Evolutionary conservation across 2,329 filamentous ascomycete genomes (phyloP).

Genomic region (Apiospora hydei): DNA sequence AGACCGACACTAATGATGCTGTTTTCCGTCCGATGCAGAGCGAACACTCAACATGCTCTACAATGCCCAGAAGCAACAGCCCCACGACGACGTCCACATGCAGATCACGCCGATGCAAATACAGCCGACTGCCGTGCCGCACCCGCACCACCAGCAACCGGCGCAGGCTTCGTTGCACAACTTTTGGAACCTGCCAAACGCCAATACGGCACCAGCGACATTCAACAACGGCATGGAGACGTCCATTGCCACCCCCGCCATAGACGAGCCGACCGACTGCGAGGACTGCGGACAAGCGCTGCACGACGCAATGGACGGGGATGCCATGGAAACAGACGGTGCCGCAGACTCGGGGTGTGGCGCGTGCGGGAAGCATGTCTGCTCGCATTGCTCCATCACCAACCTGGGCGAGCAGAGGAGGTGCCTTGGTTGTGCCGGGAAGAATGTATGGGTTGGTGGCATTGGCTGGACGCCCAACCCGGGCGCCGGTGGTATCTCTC

Average conservation of each 20-base stretch:
- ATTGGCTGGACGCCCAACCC: not conserved
- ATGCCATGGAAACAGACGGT: slow-evolving; percentile 46
- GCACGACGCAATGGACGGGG: slow-evolving; percentile 43
- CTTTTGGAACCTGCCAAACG: slow-evolving; percentile 64
- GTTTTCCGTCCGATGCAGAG: slow-evolving; percentile 45
- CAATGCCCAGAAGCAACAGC: slow-evolving; percentile 56
- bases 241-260: slow-evolving; percentile 33
- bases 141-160: slow-evolving; percentile 29
- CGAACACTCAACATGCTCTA: slow-evolving; percentile 66
- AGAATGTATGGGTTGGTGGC: not conserved
- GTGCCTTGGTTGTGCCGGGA: slow-evolving; percentile 61
- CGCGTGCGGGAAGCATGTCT: slow-evolving; percentile 62
- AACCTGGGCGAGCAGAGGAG: slow-evolving; percentile 61
- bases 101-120: not conserved
- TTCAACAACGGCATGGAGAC: slow-evolving; percentile 33
- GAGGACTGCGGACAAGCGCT: slow-evolving; percentile 58
- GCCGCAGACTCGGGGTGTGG: slow-evolving; percentile 48
- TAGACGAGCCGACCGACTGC: slow-evolving; percentile 49
- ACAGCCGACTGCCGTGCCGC: slow-evolving; percentile 25
- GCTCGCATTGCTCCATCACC: slow-evolving; percentile 65
- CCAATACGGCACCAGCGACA: slow-evolving; percentile 36
- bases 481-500: not conserved
- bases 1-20: slow-evolving; percentile 19
- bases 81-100: not conserved
- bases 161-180: slow-evolving; percentile 63